Evolutionary conservation across 495 filamentous ascomycete genomes (phyloP).

Genomic region (Peziza echinospora): DNA sequence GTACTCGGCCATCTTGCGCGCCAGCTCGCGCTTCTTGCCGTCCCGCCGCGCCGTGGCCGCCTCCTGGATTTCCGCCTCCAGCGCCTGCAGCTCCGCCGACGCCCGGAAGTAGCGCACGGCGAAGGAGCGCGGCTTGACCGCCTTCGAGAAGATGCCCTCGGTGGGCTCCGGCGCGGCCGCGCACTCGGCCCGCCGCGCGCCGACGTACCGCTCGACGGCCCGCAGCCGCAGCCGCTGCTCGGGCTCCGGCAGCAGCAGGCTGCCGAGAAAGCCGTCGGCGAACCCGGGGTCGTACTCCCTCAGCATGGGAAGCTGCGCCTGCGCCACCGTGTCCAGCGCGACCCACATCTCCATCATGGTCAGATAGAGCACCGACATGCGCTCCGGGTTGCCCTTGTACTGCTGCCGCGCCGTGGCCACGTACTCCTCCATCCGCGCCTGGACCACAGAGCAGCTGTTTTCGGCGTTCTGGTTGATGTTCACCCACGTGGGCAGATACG

Average conservation of each 20-base stretch:
- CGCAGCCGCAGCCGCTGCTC: constrained; percentile 30
- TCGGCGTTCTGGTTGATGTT: too few relatives aligned
- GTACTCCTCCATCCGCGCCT: constrained; percentile 20
- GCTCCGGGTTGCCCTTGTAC: constrained; percentile 29
- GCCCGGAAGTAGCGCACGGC: constrained; percentile 31
- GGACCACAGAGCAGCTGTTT: constrained; percentile 18
- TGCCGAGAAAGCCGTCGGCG: constrained; percentile 23
- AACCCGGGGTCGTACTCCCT: constrained; percentile 31
- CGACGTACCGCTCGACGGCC: constrained; percentile 30
- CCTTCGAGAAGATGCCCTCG: constrained; percentile 21
- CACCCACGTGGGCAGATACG: not conserved
- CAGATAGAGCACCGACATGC: constrained; percentile 36
- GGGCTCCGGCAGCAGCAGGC: constrained; percentile 28
- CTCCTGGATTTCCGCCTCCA: constrained; percentile 23
- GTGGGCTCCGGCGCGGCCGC: constrained; percentile 8
- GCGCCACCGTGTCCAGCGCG: constrained; percentile 33
- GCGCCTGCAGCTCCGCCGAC: constrained; percentile 24
- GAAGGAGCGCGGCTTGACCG: constrained; percentile 23
- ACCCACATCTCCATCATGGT: constrained; percentile 42
- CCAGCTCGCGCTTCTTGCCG: constrained; percentile 27
- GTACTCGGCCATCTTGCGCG: constrained; percentile 19
- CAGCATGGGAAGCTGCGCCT: constrained; percentile 23
- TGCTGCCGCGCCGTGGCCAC: constrained; percentile 7
- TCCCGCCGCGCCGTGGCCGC: constrained; percentile 17
- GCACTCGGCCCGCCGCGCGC: constrained; percentile 6